Evolutionary conservation across 495 filamentous ascomycete species (phyloP), one percentile per base, ranked within the genome.

Genomic region (Lentithecium fluviatile): DNA sequence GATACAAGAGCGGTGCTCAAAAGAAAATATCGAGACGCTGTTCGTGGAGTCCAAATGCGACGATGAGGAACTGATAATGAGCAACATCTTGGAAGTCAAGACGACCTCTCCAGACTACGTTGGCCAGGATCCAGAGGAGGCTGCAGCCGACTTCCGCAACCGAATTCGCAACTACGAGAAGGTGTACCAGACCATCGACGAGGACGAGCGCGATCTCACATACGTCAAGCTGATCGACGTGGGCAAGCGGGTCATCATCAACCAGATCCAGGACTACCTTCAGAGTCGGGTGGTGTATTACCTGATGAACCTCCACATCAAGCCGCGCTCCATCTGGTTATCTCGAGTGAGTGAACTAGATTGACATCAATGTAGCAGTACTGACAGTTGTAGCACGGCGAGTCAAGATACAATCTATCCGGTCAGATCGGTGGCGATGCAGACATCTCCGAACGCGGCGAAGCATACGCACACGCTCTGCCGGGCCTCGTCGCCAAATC

Each of bases 181-280:
- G 72, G 90, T 90, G 15, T 98, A 98, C 71, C 82, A 96, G 76
- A 91, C 89, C 0, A 90, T 98, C 67, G 89, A 90, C 66, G 88
- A 86, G 50, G 84, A 90, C 53, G 94, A 98, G 77, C 83, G 82
- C 52, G 76, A 89, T 58, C 81, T 90, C 59, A 96, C 94, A 23
- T 98, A 96, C 69, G 86, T 97, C 65, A 96, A 98, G 76, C 85
- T 98, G 64, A 96, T 98, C 80, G 87, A 98, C 72, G 93, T 98
- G 3, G 91, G 92, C 8, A 87, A 86, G 40, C 90, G 94, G 63
- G 92, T 97, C 61, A 89, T 97, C 67, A 96, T 98, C 79, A 98
- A 98, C 73, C 87, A 89, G 70, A 95, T 98, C 67, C 87, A 90
- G 69, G 93, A 97, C 71, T 98, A 98, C 71, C 79, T 98, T 36